phyloP scores from a whole-genome alignment of 768 basidiomycete species.

The Boletus vermiculosoides region DNA sequence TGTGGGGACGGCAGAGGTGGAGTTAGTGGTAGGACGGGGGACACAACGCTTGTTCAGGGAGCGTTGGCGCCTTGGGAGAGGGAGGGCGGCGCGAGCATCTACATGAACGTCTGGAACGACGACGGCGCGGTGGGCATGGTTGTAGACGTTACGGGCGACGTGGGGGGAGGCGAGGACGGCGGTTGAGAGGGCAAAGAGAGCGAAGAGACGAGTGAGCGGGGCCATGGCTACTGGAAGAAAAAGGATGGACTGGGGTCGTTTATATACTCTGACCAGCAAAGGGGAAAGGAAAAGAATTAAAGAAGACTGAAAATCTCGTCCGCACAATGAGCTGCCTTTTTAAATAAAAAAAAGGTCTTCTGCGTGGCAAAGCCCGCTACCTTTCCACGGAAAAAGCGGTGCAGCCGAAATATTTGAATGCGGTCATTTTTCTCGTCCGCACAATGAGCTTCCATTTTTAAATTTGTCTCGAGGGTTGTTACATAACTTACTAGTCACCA shows the following conservation, averaged over 20 bases:
- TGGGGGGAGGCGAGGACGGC: constrained; percentile 39
- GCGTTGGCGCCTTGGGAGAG: constrained; percentile 19
- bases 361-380: no score
- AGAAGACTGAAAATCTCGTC: not conserved
- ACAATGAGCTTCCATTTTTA: not conserved
- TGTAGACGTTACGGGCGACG: constrained; percentile 27
- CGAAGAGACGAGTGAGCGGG: constrained; percentile 42
- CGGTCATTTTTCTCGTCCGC: no score
- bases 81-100: not conserved
- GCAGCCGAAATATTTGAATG: no score
- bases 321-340: not conserved
- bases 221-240: constrained; percentile 20
- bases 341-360: no score
- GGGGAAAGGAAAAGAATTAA: not conserved
- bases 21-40: constrained; percentile 16
- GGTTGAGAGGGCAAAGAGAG: constrained; percentile 43
- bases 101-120: not conserved
- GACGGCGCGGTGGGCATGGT: constrained; percentile 22
- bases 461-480: not conserved
- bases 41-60: constrained; percentile 30
- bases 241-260: constrained; percentile 11
- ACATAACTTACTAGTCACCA: constrained; percentile 2
- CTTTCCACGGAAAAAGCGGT: no score
- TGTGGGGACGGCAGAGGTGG: not conserved
- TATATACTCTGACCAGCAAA: constrained; percentile 8